These are phyloP conservation scores for Ceratobasidium sp. DNA, from an alignment of 1,284 basidiomycete species.

Conservation along the genomic window DNA sequence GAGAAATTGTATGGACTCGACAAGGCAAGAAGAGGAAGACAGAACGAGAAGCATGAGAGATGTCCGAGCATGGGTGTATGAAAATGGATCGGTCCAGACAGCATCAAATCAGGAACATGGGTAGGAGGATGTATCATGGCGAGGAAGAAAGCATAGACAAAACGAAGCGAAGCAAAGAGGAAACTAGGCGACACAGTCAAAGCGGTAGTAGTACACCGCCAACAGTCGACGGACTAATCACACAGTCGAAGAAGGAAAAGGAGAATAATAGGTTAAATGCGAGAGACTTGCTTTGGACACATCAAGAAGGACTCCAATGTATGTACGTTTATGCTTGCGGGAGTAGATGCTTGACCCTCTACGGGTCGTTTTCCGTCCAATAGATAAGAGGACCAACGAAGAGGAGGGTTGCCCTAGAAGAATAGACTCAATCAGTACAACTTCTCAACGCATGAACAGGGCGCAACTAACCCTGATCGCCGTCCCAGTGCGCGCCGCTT, in stretches of 20 bases:
- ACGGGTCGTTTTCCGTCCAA: slow-evolving; percentile 30
- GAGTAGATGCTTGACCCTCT: slow-evolving; percentile 15
- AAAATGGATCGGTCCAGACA: slow-evolving; percentile 33
- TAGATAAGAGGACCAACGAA: slow-evolving; percentile 39
- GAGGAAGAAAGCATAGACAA: neutral
- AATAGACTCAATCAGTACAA: slow-evolving; percentile 11
- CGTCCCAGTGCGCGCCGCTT: slow-evolving; percentile 14
- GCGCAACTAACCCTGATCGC: slow-evolving; percentile 27
- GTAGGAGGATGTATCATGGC: no score
- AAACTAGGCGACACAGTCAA: slow-evolving; percentile 32
- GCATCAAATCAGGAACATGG: no score
- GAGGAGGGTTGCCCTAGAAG: slow-evolving; percentile 6
- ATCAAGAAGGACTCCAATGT: slow-evolving; percentile 21
- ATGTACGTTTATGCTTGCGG: slow-evolving; percentile 29
- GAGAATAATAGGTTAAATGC: slow-evolving; percentile 39
- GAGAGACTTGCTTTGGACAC: slow-evolving; percentile 15
- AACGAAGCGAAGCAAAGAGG: neutral
- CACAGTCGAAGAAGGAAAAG: neutral
- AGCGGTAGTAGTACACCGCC: slow-evolving; percentile 30
- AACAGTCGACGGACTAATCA: slow-evolving; percentile 23
- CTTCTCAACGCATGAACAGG: neutral
- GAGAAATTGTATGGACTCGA: slow-evolving; percentile 15
- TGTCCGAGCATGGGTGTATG: slow-evolving; percentile 28
- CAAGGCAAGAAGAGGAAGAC: slow-evolving; percentile 2
- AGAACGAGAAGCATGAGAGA: slow-evolving; percentile 14